phyloP scores from a whole-genome alignment of 2,329 filamentous ascomycete species.

The Penicillium corylophilum region DNA sequence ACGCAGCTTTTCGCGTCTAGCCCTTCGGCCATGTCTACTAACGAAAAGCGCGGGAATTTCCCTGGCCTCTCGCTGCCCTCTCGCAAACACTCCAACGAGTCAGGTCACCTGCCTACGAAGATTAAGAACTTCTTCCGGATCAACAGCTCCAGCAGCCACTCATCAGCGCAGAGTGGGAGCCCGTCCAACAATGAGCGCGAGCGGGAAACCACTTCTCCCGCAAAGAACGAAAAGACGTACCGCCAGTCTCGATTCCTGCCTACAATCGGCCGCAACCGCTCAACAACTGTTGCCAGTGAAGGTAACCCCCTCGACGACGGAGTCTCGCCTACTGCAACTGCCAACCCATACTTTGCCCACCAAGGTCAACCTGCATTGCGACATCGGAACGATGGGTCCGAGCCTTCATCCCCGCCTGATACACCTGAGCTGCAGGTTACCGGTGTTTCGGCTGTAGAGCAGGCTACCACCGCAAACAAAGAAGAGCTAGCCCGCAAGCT shows the following conservation, averaged over 20 bases:
- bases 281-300: conserved; percentile 87
- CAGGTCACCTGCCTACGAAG: conserved; percentile 58
- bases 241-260: conserved; percentile 87
- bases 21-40: conserved; percentile 42
- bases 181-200: conserved; percentile 27
- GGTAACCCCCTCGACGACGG: conserved; percentile 85
- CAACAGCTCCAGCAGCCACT: conserved; percentile 54
- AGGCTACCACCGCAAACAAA: conserved; percentile 76
- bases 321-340: conserved; percentile 86
- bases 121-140: conserved; percentile 71
- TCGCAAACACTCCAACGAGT: conserved; percentile 46
- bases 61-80: conserved; percentile 45
- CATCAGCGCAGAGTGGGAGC: conserved; percentile 35
- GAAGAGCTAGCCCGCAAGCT: conserved; percentile 92
- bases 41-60: conserved; percentile 49
- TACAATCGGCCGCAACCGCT: conserved; percentile 81
- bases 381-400: conserved; percentile 91
- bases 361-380: conserved; percentile 90
- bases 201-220: conserved; percentile 42
- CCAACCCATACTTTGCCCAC: conserved; percentile 96
- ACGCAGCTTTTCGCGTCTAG: conserved; percentile 45
- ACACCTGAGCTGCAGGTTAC: conserved; percentile 77
- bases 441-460: conserved; percentile 63
- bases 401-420: conserved; percentile 88
- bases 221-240: conserved; percentile 67